Evolutionary conservation across 2,329 filamentous ascomycete species (phyloP).

Genomic region (Hymenoscyphus scutula): DNA sequence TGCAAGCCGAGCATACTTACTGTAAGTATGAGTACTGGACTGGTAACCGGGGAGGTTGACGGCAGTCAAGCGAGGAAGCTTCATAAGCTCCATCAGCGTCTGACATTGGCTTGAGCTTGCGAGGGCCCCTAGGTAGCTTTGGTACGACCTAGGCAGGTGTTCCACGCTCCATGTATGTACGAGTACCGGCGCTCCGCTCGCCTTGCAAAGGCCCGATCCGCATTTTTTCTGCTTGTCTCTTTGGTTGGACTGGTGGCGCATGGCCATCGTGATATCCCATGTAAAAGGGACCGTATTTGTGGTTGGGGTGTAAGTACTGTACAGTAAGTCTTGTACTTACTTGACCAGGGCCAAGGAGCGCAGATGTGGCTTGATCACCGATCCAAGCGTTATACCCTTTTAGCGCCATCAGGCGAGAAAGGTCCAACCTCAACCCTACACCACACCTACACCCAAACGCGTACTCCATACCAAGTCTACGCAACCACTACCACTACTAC

Average conservation of each 20-base stretch:
- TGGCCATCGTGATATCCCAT: neutral
- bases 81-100: neutral
- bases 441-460: neutral
- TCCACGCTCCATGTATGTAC: neutral
- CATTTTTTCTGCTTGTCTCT: neutral
- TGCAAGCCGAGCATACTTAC: no score
- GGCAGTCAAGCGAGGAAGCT: no score
- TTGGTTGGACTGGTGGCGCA: neutral
- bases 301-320: neutral
- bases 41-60: neutral
- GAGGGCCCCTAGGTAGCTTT: neutral
- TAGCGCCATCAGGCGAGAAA: constrained; percentile 1
- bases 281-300: neutral
- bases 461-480: neutral
- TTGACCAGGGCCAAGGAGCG: neutral
- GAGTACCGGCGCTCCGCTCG: neutral
- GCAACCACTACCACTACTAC: neutral
- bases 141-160: neutral
- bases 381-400: constrained; percentile 3
- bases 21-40: no score
- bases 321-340: no score
- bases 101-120: neutral
- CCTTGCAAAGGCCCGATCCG: constrained; percentile 14
- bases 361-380: constrained; percentile 1
- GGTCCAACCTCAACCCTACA: constrained; percentile 1